Evolutionary conservation across 768 basidiomycete species (phyloP), one percentile per base, ranked within the genome.

Genomic region (Filobasidium wieringae): DNA sequence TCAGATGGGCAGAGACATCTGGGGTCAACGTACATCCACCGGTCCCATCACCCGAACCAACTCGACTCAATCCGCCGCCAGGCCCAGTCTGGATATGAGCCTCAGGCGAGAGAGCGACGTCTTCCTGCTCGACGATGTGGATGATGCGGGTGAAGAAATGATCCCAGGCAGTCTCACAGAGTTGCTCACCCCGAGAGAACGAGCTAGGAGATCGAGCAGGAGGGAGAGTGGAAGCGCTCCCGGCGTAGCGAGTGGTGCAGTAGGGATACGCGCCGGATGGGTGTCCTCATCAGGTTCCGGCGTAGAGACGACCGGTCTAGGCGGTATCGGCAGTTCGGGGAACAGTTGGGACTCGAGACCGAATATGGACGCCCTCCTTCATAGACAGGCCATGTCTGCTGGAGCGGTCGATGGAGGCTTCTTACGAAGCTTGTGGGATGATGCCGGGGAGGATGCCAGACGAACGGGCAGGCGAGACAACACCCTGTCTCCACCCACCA

Each of bases 121-220:
- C 0, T 70, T 72, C 36, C 55, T 64, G 6, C 36, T 55, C 41
- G 88, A 83, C 43, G 87, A 91, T 63, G 68, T 88, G 49, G 88
- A 90, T 26, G 61, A 62, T 24, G 66, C 72, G 37, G 71, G 69
- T 11, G 72, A 74, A 67, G 91, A 90, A 57, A 87, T 96, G 70
- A 71, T 97, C 30, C 93, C 93, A 0, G 84, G 86, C 55, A 87
- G 85, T 4, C 76, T 97, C 47, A 88, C 83, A 27, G 92, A 96
- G 60, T 78, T 97, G 7, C 77, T 97, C 47, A 93, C 91, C 0
- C 87, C 88, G 0, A 85, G 84, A 64, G 93, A 96, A 74, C 80
- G 84, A 62, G 85, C 81, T 31, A 78, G 92, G 31, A 77, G 90
- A 41, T 84, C 88, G 80, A 68, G 63, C 12, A 58, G 74, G 24